These are phyloP conservation scores for Phytopythium litorale DNA, from an alignment of 352 stramenopile genomes.

Conservation along the genomic window DNA sequence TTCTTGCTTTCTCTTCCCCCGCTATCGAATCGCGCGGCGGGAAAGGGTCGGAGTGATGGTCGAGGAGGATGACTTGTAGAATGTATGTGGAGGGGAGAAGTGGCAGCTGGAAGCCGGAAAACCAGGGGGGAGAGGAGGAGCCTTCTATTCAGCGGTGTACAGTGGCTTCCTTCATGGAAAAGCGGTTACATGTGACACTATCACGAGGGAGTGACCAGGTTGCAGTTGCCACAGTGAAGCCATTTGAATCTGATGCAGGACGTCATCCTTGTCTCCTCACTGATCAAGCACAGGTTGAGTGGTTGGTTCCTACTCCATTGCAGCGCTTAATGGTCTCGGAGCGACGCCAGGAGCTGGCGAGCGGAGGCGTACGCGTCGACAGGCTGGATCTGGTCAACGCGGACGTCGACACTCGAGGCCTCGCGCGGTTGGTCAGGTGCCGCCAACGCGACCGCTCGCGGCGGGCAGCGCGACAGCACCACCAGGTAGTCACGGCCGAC, in stretches of 20 bases:
- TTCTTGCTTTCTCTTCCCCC: background rate
- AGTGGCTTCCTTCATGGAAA: too few relatives aligned
- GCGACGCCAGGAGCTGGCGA: conserved; percentile 10
- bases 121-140: too few relatives aligned
- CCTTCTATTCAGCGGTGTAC: too few relatives aligned
- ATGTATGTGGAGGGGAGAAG: background rate
- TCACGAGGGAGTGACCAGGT: background rate
- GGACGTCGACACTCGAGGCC: conserved; percentile 13
- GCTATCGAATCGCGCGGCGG: background rate
- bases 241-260: background rate
- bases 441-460: conserved; percentile 13
- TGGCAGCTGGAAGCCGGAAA: too few relatives aligned
- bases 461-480: conserved; percentile 41
- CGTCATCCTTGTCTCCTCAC: too few relatives aligned
- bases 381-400: conserved; percentile 31
- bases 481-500: conserved; percentile 29
- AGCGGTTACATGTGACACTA: background rate
- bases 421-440: background rate
- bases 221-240: background rate
- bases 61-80: background rate
- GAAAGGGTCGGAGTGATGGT: background rate
- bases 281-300: too few relatives aligned
- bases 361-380: conserved; percentile 27
- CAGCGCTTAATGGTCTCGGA: background rate
- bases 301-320: background rate